These are phyloP conservation scores for Candida labiduridarum DNA, from an alignment of 1,139 yeast species.

Conservation along the genomic window DNA sequence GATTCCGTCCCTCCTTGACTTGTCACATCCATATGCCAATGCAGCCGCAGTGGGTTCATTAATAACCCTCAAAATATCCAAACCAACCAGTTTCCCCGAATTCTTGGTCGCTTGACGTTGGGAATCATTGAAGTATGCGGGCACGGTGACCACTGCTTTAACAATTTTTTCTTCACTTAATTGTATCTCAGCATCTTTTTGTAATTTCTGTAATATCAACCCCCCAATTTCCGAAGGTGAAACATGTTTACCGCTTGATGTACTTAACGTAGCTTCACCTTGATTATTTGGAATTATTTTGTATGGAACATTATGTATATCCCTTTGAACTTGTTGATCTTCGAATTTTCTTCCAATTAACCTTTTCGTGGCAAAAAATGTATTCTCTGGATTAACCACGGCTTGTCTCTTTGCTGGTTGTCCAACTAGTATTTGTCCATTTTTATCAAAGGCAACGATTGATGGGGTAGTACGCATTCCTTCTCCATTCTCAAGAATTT, in stretches of 20 bases:
- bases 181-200: constrained; percentile 53
- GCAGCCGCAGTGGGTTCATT: constrained; percentile 88
- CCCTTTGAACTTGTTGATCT: constrained; percentile 68
- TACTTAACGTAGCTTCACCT: constrained; percentile 66
- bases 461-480: constrained; percentile 77
- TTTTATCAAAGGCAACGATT: constrained; percentile 55
- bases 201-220: constrained; percentile 55
- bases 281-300: constrained; percentile 51
- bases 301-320: constrained; percentile 57
- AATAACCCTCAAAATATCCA: constrained; percentile 67
- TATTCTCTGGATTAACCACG: constrained; percentile 62
- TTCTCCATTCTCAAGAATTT: constrained; percentile 66
- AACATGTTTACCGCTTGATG: constrained; percentile 35
- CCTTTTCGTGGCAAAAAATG: constrained; percentile 75
- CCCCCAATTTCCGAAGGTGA: constrained; percentile 65
- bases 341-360: constrained; percentile 66
- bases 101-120: constrained; percentile 78
- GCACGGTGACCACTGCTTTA: constrained; percentile 75
- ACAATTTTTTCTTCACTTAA: constrained; percentile 29
- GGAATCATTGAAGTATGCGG: constrained; percentile 78
- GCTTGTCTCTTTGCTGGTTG: constrained; percentile 70
- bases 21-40: constrained; percentile 71
- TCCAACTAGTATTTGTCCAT: constrained; percentile 54
- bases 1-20: constrained; percentile 50
- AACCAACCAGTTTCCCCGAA: constrained; percentile 68